Conservation (phyloP, 2,329 filamentous ascomycete genomes). For the Colletotrichum filicis region DNA sequence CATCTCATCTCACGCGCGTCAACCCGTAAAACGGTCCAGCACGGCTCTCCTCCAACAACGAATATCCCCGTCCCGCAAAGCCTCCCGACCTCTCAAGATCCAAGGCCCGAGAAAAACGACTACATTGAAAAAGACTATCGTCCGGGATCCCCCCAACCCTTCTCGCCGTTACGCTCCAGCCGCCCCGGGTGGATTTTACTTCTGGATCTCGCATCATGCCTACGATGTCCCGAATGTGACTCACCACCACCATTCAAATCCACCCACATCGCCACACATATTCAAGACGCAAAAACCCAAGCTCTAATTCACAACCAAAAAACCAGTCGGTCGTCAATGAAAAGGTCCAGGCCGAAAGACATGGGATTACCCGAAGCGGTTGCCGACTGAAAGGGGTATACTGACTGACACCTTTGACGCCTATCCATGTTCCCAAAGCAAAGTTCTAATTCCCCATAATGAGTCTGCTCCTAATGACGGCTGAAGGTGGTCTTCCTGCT, state of each 20-base stretch:
- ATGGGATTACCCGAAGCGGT: too few relatives aligned
- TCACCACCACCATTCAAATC: neutral
- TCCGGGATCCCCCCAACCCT: too few relatives aligned
- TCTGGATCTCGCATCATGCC: neutral
- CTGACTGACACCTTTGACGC: too few relatives aligned
- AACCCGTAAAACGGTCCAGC: neutral
- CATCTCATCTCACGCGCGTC: neutral
- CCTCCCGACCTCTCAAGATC: neutral
- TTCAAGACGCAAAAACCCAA: neutral
- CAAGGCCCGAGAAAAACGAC: neutral
- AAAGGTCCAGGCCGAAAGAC: neutral
- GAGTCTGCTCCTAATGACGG: too few relatives aligned
- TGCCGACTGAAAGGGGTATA: too few relatives aligned
- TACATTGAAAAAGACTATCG: too few relatives aligned
- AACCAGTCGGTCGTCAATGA: neutral
- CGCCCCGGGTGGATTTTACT: too few relatives aligned
- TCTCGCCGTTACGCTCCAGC: too few relatives aligned
- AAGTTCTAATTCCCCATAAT: too few relatives aligned
- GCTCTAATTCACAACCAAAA: neutral
- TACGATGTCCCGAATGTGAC: neutral
- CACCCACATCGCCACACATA: neutral
- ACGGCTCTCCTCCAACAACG: neutral
- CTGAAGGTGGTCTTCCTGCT: too few relatives aligned
- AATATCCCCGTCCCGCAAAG: neutral
- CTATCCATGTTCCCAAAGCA: too few relatives aligned